phyloP scores from a whole-genome alignment of 805 yeast genomes.

The Scheffersomyces ergatensis region DNA sequence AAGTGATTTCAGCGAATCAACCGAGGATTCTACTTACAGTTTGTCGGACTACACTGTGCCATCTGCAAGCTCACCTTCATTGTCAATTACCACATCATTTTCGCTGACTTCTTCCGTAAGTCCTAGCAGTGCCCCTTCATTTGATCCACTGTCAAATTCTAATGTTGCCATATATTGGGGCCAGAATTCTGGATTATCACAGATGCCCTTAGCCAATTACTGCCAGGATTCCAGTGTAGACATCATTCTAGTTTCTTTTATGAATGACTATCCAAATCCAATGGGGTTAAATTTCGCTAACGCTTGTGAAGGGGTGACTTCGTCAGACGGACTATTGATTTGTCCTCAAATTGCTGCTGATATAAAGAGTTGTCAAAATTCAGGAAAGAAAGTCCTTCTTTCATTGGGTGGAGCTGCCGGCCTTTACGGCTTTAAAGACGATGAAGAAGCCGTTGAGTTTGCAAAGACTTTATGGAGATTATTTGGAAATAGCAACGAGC shows the following conservation, averaged over 20 bases:
- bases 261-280: slow-evolving; percentile 51
- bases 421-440: slow-evolving; percentile 50
- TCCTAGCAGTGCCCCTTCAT: background rate
- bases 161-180: slow-evolving; percentile 90
- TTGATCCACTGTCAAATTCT: slow-evolving; percentile 9
- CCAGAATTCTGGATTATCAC: slow-evolving; percentile 43
- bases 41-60: no score
- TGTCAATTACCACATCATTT: no score
- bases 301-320: slow-evolving; percentile 19
- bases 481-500: slow-evolving; percentile 26
- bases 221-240: slow-evolving; percentile 69
- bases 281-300: slow-evolving; percentile 16
- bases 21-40: no score
- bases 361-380: slow-evolving; percentile 66
- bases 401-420: slow-evolving; percentile 54
- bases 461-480: slow-evolving; percentile 38
- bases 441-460: slow-evolving; percentile 52
- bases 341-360: slow-evolving; percentile 47
- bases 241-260: slow-evolving; percentile 65
- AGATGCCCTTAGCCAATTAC: slow-evolving; percentile 41
- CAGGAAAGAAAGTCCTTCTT: slow-evolving; percentile 70
- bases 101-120: no score
- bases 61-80: no score
- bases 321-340: slow-evolving; percentile 39
- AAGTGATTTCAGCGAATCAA: no score